Base-by-base conservation (phyloP, 1,284 basidiomycete genomes). In the Rhodotorula sp. region DNA sequence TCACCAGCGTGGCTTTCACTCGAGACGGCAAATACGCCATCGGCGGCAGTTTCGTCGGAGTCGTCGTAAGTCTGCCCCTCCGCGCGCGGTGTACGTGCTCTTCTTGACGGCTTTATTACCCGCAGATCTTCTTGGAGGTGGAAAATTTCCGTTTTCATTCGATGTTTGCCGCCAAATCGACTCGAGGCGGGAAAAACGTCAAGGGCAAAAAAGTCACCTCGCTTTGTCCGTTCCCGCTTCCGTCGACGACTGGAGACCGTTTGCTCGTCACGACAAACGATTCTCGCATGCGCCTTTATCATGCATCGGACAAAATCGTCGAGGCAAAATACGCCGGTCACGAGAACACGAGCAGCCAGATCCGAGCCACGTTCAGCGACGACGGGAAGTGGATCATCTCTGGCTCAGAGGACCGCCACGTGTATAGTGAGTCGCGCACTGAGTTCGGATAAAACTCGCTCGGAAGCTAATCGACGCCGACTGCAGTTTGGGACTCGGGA, bases 261-360 rank as follows among this genome's bases (percentile, higher is more conserved):
- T 71, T 82, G 37, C 77, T 82, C 29, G 74, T 82, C 60, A 80
- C 80, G 24, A 79, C 77, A 24, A 82, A 82, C 75, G 81, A 82
- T 61, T 80, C 80, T 15, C 75, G 80, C 24, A 70, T 82, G 17
- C 73, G 81, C 1, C 71, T 81, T 48, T 82, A 79, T 71, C 76
- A 79, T n/a, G 69, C 79, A 29, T 64, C 58, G 44, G 76, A 79
- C 57, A 78, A 77, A 42, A 26, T 71, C 67, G 67, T 76, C 53
- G 73, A 78, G 58, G 56, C 66, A 5, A 77, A 75, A 64, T 76
- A 76, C 44, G 68, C 66, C 3, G 76, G 72, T 17, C 77, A 78
- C 58, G 76, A 77, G 61, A 77, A 77, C 46, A 75, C 75, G 42
- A 77, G 70, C 37, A 77, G 76, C n/a, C 79, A 81, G 67, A 79